Conservation (phyloP, 2,329 filamentous ascomycete genomes). For the Cladosporium oxysporum region DNA sequence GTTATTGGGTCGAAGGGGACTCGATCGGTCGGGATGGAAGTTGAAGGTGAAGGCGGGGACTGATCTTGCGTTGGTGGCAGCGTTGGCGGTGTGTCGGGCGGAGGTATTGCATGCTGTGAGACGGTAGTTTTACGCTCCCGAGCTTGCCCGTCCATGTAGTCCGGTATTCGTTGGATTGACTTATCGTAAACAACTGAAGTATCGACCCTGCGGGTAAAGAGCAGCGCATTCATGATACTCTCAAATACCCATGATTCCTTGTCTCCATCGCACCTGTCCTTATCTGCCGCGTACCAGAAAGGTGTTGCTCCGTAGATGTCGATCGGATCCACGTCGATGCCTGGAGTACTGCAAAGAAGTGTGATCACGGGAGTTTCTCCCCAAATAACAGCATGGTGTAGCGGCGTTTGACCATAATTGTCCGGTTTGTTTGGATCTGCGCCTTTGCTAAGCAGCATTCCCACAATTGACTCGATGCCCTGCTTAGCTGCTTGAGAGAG, state of each 20-base stretch:
- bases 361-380: too few species aligned
- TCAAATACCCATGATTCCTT: too few species aligned
- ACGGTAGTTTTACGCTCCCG: neutral
- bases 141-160: too few species aligned
- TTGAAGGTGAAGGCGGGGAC: neutral
- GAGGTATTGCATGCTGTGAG: constrained; percentile 4
- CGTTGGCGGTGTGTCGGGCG: constrained; percentile 6
- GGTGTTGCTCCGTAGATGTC: too few species aligned
- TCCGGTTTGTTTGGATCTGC: neutral
- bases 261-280: too few species aligned
- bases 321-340: too few species aligned
- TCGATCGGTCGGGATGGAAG: constrained; percentile 14
- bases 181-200: too few species aligned
- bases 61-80: neutral
- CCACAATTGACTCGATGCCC: neutral
- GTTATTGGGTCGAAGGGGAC: neutral
- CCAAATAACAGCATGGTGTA: neutral
- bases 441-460: neutral
- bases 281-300: too few species aligned
- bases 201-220: too few species aligned
- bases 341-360: too few species aligned
- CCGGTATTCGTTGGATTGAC: too few species aligned
- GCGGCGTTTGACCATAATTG: neutral
- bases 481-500: neutral
- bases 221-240: too few species aligned